Evolutionary conservation across 2,329 filamentous ascomycete species (phyloP).

Genomic region (Cylindrodendrum hubeiense): DNA sequence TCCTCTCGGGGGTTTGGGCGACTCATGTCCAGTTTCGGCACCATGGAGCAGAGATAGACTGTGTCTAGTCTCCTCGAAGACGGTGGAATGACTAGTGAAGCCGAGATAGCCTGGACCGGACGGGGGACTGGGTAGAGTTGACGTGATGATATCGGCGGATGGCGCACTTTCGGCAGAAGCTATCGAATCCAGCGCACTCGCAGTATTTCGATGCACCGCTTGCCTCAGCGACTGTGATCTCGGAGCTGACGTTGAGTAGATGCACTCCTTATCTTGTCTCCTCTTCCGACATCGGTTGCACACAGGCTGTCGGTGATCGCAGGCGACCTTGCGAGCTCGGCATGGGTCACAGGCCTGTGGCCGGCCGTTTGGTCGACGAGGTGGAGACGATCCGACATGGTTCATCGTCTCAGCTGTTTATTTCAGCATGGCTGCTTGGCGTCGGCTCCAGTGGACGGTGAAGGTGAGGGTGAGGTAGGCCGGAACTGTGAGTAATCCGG

Average conservation of each 20-base stretch:
- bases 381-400: neutral
- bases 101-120: slow-evolving; percentile 29
- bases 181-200: neutral
- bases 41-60: slow-evolving; percentile 13
- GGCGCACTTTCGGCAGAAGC: neutral
- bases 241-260: slow-evolving; percentile 11
- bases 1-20: neutral
- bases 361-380: slow-evolving; percentile 27
- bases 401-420: neutral
- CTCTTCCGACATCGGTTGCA: slow-evolving; percentile 48
- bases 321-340: slow-evolving; percentile 38
- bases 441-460: neutral
- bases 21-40: neutral
- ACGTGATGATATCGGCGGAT: neutral
- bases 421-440: neutral
- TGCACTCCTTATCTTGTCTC: slow-evolving; percentile 13
- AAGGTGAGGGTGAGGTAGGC: neutral
- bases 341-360: slow-evolving; percentile 30
- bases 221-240: neutral
- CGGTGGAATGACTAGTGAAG: slow-evolving; percentile 16
- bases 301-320: slow-evolving; percentile 52
- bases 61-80: slow-evolving; percentile 15
- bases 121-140: neutral
- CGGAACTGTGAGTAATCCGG: neutral
- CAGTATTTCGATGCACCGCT: neutral